Base-by-base conservation (phyloP, 345 rosid species). In the Aurinia saxatilis region DNA sequence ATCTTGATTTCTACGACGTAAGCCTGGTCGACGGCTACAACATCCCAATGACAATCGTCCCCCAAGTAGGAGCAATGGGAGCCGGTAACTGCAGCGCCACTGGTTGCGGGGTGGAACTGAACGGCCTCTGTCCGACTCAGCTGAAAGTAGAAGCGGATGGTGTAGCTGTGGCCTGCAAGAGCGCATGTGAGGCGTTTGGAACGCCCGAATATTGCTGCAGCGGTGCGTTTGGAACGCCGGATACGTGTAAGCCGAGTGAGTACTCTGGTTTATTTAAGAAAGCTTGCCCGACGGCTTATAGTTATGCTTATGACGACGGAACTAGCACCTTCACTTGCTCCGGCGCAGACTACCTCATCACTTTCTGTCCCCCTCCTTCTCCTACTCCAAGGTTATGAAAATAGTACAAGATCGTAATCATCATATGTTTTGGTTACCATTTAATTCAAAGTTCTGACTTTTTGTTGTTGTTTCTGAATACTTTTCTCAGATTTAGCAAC, bases 11-110 rank as follows among this genome's bases (percentile, higher is more conserved):
- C 50, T 86, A 66, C 63, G 87, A 81, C 49, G 78, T 86, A 2
- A 83, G 89, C 71, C 82, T 86, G 6, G 93, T 83, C 11, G 85
- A 83, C 38, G 89, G 93, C 13, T 83, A 75, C 77, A 86, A 86
- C 71, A 45, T 86, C 15, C 82, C 93, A 2, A 52, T 83, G 75
- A 55, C 47, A 44, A 71, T 86, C 7, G 29, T 65, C 18, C 86
- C 93, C 6, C 41, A 8, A 6, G 81, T 78, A 2, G 82, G 71
- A 45, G 56, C 39, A 7, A 5, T 8, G 1, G 71, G 76, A 29
- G 74, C 50, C 7, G 77, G 78, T 19, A 76, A 79, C 41, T 86
- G 90, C 50, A 67, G 18, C 0, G 21, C 65, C 10, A 69, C 85
- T 1, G 80, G 79, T 14, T 86, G 93, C 30, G 71, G 56, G 4